Conservation (phyloP, 2,329 filamentous ascomycete genomes). For the Calonectria pteridis region DNA sequence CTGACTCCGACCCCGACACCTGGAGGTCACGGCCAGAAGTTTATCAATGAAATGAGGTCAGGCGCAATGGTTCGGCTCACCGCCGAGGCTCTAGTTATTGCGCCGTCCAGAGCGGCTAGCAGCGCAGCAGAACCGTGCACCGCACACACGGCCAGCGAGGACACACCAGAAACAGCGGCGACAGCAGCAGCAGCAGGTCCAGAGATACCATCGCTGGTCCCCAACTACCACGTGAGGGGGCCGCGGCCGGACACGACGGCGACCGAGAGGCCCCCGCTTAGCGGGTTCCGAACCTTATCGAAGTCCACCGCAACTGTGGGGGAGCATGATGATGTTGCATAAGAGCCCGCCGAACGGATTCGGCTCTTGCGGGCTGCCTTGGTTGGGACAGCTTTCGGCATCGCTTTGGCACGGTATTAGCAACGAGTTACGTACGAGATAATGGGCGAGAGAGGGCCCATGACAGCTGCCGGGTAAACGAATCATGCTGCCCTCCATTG, state of each 20-base stretch:
- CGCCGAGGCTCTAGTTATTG: neutral
- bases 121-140: neutral
- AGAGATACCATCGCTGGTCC: conserved; percentile 13
- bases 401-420: conserved; percentile 12
- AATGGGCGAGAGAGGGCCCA: conserved; percentile 16
- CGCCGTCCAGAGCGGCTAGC: neutral
- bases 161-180: conserved; percentile 18
- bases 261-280: conserved; percentile 21
- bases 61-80: neutral
- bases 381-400: conserved; percentile 14
- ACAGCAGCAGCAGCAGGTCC: neutral
- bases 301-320: conserved; percentile 34
- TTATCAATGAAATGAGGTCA: neutral
- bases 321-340: conserved; percentile 23
- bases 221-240: neutral
- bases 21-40: neutral
- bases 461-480: neutral
- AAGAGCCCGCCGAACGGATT: conserved; percentile 7
- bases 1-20: neutral
- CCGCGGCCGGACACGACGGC: conserved; percentile 17
- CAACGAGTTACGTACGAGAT: conserved; percentile 25
- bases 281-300: conserved; percentile 43
- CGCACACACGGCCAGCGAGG: conserved; percentile 2
- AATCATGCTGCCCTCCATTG: conserved; percentile 1
- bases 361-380: conserved; percentile 9